Percentiles rank a stretch among this genome's conserved stretches.
Conservation (phyloP, 352 stramenopile genomes). For the Phytophthora meadii region DNA sequence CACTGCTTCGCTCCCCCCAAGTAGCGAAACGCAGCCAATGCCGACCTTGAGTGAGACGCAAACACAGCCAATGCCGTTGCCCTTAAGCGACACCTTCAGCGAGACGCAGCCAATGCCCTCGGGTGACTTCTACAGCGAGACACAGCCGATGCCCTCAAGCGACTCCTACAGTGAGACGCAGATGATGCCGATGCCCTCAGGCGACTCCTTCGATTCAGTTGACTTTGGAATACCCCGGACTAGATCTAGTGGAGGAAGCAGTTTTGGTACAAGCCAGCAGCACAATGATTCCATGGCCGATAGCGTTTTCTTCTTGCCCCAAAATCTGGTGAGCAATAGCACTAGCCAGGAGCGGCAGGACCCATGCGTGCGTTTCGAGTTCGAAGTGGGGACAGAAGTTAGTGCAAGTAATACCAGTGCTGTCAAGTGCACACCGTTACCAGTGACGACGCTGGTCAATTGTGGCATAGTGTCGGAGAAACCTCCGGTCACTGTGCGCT, state of each 20-base stretch:
- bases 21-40: not conserved
- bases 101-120: too few relatives aligned
- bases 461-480: constrained; percentile 29
- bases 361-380: constrained; percentile 28
- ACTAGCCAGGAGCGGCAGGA: constrained; percentile 21
- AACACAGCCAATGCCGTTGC: too few relatives aligned
- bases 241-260: constrained; percentile 9
- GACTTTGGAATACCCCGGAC: constrained; percentile 41
- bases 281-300: constrained; percentile 60
- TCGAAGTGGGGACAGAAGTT: constrained; percentile 15
- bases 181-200: constrained; percentile 20
- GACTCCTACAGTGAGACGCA: not conserved
- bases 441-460: constrained; percentile 48
- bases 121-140: too few relatives aligned
- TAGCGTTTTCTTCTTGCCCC: constrained; percentile 59
- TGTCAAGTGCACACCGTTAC: constrained; percentile 20
- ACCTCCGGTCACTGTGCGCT: constrained; percentile 1
- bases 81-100: too few relatives aligned
- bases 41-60: too few relatives aligned
- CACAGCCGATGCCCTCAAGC: too few relatives aligned
- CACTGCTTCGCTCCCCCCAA: not conserved
- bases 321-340: constrained; percentile 11
- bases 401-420: not conserved
- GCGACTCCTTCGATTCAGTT: constrained; percentile 55
- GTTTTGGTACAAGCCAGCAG: constrained; percentile 38